Conservation (phyloP, 2,329 filamentous ascomycete species). For the Helicocarpus griseus region DNA sequence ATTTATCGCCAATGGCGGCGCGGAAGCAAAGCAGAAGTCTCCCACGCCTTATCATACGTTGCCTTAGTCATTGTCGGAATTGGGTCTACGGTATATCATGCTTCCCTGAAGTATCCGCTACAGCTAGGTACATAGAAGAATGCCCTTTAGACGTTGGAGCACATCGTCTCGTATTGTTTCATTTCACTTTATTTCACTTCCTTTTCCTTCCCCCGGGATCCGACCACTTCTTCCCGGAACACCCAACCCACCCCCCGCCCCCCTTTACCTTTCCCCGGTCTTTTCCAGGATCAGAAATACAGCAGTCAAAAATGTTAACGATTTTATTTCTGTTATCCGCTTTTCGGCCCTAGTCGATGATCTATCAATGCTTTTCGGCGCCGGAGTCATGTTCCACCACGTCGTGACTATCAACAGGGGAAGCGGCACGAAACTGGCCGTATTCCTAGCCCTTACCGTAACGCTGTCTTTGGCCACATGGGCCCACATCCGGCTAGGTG, state of each 20-base stretch:
- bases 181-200: neutral
- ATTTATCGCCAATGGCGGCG: conserved; percentile 10
- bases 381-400: conserved; percentile 10
- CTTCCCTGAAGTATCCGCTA: conserved; percentile 16
- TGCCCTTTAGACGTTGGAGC: neutral
- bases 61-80: conserved; percentile 18
- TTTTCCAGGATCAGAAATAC: neutral
- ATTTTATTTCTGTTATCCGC: neutral
- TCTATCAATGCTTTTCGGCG: conserved; percentile 10
- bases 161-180: neutral
- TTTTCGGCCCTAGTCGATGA: conserved; percentile 7
- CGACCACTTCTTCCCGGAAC: too few relatives aligned
- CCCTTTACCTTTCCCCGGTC: neutral
- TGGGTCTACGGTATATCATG: conserved; percentile 16
- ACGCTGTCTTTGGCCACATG: conserved; percentile 6
- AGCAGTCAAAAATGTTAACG: neutral
- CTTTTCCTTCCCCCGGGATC: too few relatives aligned
- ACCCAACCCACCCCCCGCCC: neutral
- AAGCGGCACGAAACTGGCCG: neutral
- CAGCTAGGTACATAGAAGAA: conserved; percentile 10
- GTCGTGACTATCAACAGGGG: conserved; percentile 9
- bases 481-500: conserved; percentile 8
- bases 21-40: conserved; percentile 11
- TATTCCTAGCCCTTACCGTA: conserved; percentile 5
- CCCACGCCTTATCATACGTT: conserved; percentile 12